These are phyloP conservation scores for Tuber magnatum DNA, from an alignment of 495 filamentous ascomycete species.

Conservation along the genomic window DNA sequence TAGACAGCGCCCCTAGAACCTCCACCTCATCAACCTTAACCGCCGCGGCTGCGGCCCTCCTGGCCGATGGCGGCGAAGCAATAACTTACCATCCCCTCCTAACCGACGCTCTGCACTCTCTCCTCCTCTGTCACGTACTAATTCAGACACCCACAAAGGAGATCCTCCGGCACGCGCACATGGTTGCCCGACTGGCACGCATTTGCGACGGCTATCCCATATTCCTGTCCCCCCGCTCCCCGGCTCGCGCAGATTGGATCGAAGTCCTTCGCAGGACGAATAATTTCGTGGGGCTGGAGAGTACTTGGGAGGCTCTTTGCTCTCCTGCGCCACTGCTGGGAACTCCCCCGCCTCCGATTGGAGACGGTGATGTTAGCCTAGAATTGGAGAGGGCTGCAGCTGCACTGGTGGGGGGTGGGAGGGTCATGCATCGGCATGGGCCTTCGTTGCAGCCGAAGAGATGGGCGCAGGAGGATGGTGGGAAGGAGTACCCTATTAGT, in stretches of 20 bases:
- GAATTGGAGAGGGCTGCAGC: constrained; percentile 44
- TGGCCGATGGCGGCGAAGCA: constrained; percentile 50
- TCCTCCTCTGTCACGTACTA: constrained; percentile 64
- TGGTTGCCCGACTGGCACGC: constrained; percentile 65
- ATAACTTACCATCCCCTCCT: constrained; percentile 73
- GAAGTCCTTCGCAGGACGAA: constrained; percentile 59
- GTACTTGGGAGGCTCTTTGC: constrained; percentile 64
- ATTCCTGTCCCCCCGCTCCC: constrained; percentile 64
- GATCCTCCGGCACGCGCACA: constrained; percentile 66
- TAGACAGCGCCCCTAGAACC: constrained; percentile 25
- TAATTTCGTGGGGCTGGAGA: constrained; percentile 58
- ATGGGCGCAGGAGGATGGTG: constrained; percentile 57
- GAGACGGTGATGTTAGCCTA: constrained; percentile 47
- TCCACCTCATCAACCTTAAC: constrained; percentile 32
- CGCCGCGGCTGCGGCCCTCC: constrained; percentile 26
- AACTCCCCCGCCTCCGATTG: constrained; percentile 6
- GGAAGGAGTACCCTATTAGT: constrained; percentile 59
- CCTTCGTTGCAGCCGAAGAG: constrained; percentile 46
- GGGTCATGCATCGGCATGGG: constrained; percentile 18
- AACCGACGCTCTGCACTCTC: constrained; percentile 64
- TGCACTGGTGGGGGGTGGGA: constrained; percentile 31
- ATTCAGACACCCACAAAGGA: constrained; percentile 67
- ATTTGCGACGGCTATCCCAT: constrained; percentile 72
- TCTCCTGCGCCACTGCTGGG: constrained; percentile 58
- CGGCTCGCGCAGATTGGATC: constrained; percentile 69